A percentile compares a stretch with the other conserved stretches of the same genome.
Evolutionary conservation across 352 stramenopile species (phyloP).

Genomic region (Aphanomyces stellatus): DNA sequence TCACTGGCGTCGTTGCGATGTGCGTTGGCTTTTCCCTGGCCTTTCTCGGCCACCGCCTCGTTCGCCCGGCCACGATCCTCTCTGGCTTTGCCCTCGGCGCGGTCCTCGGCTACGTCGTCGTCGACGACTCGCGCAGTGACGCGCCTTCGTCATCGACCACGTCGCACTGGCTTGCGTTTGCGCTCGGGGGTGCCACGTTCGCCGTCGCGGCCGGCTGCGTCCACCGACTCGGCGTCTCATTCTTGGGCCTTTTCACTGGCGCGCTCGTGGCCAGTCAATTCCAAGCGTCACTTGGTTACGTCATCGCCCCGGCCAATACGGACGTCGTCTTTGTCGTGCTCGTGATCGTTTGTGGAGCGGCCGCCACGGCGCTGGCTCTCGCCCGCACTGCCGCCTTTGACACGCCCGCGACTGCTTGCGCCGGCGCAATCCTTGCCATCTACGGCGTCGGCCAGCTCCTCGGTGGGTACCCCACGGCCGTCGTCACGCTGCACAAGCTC

Average conservation of each 20-base stretch:
- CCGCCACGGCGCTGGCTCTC: conserved; percentile 33
- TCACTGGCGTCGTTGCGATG: conserved; percentile 40
- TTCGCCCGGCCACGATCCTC: conserved; percentile 51
- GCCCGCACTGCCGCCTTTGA: conserved; percentile 42
- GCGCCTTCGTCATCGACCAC: conserved; percentile 26
- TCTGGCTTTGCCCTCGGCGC: conserved; percentile 58
- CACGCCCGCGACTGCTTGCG: conserved; percentile 43
- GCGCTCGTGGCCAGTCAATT: conserved; percentile 35
- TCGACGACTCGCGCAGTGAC: conserved; percentile 28
- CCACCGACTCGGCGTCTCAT: conserved; percentile 35
- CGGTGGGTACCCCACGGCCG: not conserved
- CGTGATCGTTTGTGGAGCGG: conserved; percentile 31
- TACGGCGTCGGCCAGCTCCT: conserved; percentile 55
- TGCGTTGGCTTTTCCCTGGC: conserved; percentile 32
- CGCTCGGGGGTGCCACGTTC: conserved; percentile 27
- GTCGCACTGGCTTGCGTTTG: conserved; percentile 40
- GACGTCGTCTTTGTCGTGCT: conserved; percentile 38
- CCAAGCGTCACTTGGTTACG: conserved; percentile 34
- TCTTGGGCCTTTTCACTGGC: conserved; percentile 29
- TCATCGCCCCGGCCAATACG: conserved; percentile 30
- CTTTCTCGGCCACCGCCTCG: conserved; percentile 40
- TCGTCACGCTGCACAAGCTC: conserved; percentile 19
- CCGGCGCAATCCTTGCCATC: conserved; percentile 40
- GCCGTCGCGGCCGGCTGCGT: conserved; percentile 28
- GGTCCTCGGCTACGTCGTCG: conserved; percentile 41